Evolutionary conservation across 2,329 filamentous ascomycete genomes (phyloP), one percentile per base, ranked within the genome.

Genomic region (Lomentospora prolificans): DNA sequence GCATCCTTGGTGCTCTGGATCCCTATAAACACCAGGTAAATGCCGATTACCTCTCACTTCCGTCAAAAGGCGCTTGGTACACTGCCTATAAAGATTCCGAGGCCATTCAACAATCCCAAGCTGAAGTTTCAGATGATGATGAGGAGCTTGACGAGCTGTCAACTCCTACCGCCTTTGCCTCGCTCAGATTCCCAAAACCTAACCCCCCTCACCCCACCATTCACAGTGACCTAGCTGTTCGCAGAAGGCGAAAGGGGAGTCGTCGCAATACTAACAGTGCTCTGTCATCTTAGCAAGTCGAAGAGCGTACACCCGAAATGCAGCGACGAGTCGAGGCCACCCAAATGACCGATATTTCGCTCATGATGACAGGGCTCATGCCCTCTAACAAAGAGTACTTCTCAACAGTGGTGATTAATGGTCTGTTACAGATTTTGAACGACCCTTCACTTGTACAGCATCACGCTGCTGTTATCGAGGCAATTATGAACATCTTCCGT

Each of bases 321-420:
- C 88, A 94, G 64, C 80, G 79, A 27, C 79, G 78, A 19, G 75
- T 77, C 39, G 83, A 86, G 61, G 76, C 77, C 1, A 81, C 79
- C 41, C 81, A 84, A 57, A 74, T 95, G 63, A 95, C 92, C 0
- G 94, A 99, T 69, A 95, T 99, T 50, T 94, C 91, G 3, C 78
- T 99, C 28, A 97, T 99, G 78, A 99, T 99, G 92, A 90, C 89
- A 44, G 94, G 95, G 12, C 77, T 96, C 41, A 97, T 91, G 0
- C 95, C 94, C 0, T 97, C 92, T 0, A 96, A 89, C 65, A 96
- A 99, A 66, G 94, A 99, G 64, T 99, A 99, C 70, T 99, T 96
- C 66, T 94, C 94, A 0, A 99, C 94, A 0, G 90, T 99, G 17
- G 94, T 96, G 50, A 96, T 99, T 67, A 96, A 96, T 64, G 95